A percentile compares a stretch with the other conserved stretches of the same genome.
Evolutionary conservation across 768 basidiomycete species (phyloP).

Genomic region (Xerocomellus intermedius): DNA sequence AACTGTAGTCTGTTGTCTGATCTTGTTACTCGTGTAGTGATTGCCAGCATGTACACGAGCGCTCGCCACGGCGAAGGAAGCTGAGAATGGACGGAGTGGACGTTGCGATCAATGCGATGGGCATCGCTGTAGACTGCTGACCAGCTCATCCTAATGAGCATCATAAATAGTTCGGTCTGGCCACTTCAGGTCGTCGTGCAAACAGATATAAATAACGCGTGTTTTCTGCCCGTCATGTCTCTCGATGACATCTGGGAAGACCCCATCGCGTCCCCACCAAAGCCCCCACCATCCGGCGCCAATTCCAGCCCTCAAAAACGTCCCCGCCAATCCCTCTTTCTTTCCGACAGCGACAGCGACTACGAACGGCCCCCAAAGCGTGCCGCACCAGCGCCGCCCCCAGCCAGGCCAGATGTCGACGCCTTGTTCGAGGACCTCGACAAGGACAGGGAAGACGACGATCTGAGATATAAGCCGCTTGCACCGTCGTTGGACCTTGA

Average conservation of each 20-base stretch:
- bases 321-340: slow-evolving; percentile 49
- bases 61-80: too few relatives aligned
- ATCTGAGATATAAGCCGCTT: slow-evolving; percentile 44
- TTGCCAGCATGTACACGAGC: too few relatives aligned
- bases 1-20: too few relatives aligned
- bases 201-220: slow-evolving; percentile 32
- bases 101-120: too few relatives aligned
- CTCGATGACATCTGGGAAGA: slow-evolving; percentile 64
- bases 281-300: slow-evolving; percentile 18
- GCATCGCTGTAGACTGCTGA: too few relatives aligned
- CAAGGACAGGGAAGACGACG: slow-evolving; percentile 46
- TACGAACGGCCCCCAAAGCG: slow-evolving; percentile 35
- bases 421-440: slow-evolving; percentile 49
- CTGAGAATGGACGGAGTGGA: too few relatives aligned
- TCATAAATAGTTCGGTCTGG: too few relatives aligned
- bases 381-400: slow-evolving; percentile 15
- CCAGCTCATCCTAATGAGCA: too few relatives aligned
- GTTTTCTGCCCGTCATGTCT: slow-evolving; percentile 24
- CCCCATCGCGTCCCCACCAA: slow-evolving; percentile 35
- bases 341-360: slow-evolving; percentile 47
- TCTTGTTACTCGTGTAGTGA: too few relatives aligned
- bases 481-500: slow-evolving; percentile 53
- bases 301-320: slow-evolving; percentile 26
- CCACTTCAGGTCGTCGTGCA: too few relatives aligned
- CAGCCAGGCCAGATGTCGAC: slow-evolving; percentile 34